Evolutionary conservation across 257 asterid species (phyloP).

Genomic region (Lithospermum erythrorhizon): DNA sequence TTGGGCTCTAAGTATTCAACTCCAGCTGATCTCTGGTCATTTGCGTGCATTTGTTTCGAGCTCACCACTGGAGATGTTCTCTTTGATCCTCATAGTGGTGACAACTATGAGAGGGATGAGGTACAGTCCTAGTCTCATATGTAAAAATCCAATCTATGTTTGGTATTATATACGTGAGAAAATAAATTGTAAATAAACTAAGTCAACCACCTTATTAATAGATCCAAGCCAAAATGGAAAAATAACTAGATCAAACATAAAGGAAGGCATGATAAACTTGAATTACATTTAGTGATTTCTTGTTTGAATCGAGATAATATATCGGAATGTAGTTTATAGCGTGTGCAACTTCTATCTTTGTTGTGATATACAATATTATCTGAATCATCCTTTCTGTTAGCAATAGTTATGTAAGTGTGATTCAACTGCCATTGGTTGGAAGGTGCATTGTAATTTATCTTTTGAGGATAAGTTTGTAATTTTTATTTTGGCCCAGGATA

Average conservation of each 20-base stretch:
- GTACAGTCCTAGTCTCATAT: slow-evolving; percentile 22
- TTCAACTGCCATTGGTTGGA: no score
- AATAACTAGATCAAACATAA: background rate
- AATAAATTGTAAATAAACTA: background rate
- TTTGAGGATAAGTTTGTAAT: no score
- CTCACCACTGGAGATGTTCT: slow-evolving; percentile 99
- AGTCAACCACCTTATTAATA: background rate
- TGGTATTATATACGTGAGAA: background rate
- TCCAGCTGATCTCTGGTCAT: slow-evolving; percentile 94
- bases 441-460: no score
- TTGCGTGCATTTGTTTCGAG: slow-evolving; percentile 92
- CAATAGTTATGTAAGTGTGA: no score
- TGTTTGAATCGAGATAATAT: no score
- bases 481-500: no score
- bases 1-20: slow-evolving; percentile 79
- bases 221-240: no score
- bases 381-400: no score
- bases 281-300: no score
- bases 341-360: no score
- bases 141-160: background rate
- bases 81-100: slow-evolving; percentile 84
- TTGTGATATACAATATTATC: no score
- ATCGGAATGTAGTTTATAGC: no score
- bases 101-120: slow-evolving; percentile 94
- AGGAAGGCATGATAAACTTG: background rate